Percentiles rank a stretch among this genome's conserved stretches.
phyloP scores from a whole-genome alignment of 768 basidiomycete genomes.

The Russula emetica region DNA sequence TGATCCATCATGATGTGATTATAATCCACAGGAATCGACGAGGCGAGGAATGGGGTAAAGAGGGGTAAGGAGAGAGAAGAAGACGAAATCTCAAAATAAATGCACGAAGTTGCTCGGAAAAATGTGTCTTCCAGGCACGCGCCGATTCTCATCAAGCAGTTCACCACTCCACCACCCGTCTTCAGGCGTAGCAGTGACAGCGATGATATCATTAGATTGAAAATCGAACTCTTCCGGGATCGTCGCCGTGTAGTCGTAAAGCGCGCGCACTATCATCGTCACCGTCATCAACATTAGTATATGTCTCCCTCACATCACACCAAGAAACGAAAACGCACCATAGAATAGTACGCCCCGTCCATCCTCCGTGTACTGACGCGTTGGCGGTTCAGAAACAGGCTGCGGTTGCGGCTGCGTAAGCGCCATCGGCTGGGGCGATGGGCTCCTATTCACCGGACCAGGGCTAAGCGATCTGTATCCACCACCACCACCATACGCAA shows the following conservation, averaged over 20 bases:
- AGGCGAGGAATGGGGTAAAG: too few species aligned
- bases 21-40: not conserved
- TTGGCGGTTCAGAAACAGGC: conserved; percentile 40
- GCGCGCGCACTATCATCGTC: conserved; percentile 63
- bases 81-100: conserved; percentile 49
- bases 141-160: conserved; percentile 68
- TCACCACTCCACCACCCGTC: conserved; percentile 99
- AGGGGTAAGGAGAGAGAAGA: too few species aligned
- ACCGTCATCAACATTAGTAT: not conserved
- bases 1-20: not conserved
- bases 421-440: conserved; percentile 45
- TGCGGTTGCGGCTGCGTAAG: conserved; percentile 28
- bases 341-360: conserved; percentile 84
- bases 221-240: conserved; percentile 96
- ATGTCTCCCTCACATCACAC: not conserved
- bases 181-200: conserved; percentile 88
- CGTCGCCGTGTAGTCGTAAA: conserved; percentile 81
- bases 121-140: conserved; percentile 66
- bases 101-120: conserved; percentile 90
- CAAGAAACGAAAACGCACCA: conserved; percentile 46
- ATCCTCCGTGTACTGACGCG: conserved; percentile 75
- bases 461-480: conserved; percentile 45
- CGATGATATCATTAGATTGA: conserved; percentile 91
- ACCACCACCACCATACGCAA: conserved; percentile 29
- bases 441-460: conserved; percentile 41